Evolutionary conservation across 352 stramenopile genomes (phyloP).

Genomic region (Pythium pyrilobum): DNA sequence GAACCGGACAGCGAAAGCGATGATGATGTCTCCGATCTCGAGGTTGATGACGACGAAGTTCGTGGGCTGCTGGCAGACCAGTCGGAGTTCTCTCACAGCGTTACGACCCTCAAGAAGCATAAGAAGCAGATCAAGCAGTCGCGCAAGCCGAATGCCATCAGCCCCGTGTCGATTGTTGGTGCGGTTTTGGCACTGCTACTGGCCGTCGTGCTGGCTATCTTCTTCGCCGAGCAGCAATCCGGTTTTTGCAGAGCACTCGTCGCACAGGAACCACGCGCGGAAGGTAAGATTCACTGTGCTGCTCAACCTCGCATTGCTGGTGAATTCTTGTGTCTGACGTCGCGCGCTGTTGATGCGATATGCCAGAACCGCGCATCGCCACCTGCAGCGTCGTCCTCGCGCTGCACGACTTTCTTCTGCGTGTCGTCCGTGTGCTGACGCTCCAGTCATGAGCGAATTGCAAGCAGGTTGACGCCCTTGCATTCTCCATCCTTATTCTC

Average conservation of each 20-base stretch:
- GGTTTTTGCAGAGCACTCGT: slow-evolving; percentile 15
- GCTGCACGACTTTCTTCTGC: slow-evolving; percentile 6
- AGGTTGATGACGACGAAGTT: slow-evolving; percentile 46
- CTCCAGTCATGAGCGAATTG: neutral
- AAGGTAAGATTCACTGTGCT: slow-evolving; percentile 8
- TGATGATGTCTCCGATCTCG: slow-evolving; percentile 32
- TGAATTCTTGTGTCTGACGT: no score
- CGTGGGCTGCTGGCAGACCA: slow-evolving; percentile 17
- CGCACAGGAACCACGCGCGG: neutral
- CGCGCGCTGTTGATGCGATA: no score
- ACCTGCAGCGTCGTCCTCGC: slow-evolving; percentile 12
- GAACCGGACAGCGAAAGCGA: slow-evolving; percentile 14
- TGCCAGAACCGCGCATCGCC: slow-evolving; percentile 5
- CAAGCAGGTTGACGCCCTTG: no score
- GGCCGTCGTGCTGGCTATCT: slow-evolving; percentile 35
- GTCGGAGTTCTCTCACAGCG: slow-evolving; percentile 5
- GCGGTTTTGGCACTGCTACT: slow-evolving; percentile 34
- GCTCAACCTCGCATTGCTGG: neutral
- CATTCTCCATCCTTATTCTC: no score
- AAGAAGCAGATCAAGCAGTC: slow-evolving; percentile 29
- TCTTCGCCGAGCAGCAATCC: slow-evolving; percentile 30
- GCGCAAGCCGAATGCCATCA: slow-evolving; percentile 9
- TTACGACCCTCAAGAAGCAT: slow-evolving; percentile 34
- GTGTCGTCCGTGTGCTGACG: neutral
- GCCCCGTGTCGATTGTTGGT: slow-evolving; percentile 20